A percentile compares a stretch with the other conserved stretches of the same genome.
Evolutionary conservation across 768 basidiomycete genomes (phyloP).

Genomic region (Podaxis sp.): DNA sequence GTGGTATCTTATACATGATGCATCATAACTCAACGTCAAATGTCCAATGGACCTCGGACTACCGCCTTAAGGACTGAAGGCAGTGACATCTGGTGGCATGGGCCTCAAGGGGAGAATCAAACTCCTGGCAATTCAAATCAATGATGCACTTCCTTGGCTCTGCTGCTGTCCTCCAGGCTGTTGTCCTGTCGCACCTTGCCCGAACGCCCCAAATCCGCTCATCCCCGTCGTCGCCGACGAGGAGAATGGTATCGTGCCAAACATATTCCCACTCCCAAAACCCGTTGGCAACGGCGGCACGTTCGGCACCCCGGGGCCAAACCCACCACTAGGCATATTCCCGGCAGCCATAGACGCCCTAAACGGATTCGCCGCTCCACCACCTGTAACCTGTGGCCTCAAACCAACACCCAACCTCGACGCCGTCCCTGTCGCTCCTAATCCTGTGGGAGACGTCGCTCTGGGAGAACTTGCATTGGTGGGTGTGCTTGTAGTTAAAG

Average conservation of each 20-base stretch:
- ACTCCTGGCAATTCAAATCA: conserved; percentile 39
- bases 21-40: neutral
- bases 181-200: neutral
- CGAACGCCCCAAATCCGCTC: neutral
- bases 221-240: neutral
- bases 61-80: neutral
- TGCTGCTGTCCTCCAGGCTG: conserved; percentile 32
- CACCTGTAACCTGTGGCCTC: conserved; percentile 65
- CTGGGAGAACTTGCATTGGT: conserved; percentile 12
- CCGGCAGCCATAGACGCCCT: conserved; percentile 55
- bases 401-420: conserved; percentile 50
- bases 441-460: neutral
- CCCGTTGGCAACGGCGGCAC: conserved; percentile 12
- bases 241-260: neutral
- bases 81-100: too few species aligned
- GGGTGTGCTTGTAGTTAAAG: conserved; percentile 21
- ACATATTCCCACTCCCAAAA: conserved; percentile 11
- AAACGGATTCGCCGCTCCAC: conserved; percentile 63
- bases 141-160: conserved; percentile 43
- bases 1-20: conserved; percentile 16
- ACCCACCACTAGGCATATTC: conserved; percentile 14
- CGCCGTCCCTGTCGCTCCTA: neutral
- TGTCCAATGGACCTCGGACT: neutral
- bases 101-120: neutral
- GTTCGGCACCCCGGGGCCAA: conserved; percentile 2